phyloP scores from a whole-genome alignment of 495 filamentous ascomycete species.

The Neurospora cerealis region DNA sequence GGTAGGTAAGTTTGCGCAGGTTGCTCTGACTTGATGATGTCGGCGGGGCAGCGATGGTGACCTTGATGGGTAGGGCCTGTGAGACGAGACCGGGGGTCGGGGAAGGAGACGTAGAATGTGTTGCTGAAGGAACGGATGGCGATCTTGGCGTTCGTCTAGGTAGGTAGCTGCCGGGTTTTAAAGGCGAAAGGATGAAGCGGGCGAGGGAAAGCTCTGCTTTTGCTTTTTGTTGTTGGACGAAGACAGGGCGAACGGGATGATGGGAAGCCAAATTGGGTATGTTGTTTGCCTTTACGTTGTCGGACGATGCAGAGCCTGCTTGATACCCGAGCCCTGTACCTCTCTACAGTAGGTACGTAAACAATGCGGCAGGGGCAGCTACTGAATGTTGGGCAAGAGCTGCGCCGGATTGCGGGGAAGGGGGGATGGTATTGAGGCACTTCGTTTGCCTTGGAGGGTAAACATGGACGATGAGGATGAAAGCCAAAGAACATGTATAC shows the following conservation, averaged over 20 bases:
- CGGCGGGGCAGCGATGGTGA: not conserved
- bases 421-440: not conserved
- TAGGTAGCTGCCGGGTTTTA: not conserved
- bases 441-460: not conserved
- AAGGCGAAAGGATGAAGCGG: not conserved
- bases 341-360: not conserved
- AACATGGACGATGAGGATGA: not conserved
- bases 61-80: slow-evolving; percentile 1
- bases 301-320: not conserved
- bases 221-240: not conserved
- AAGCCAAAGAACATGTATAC: not conserved
- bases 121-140: not conserved
- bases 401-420: not conserved
- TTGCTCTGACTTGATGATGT: not conserved
- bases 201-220: not conserved
- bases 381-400: not conserved
- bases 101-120: not conserved
- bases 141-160: not conserved
- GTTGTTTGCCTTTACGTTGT: not conserved
- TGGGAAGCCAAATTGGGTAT: not conserved
- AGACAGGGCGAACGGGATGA: not conserved
- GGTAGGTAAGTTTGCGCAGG: not conserved
- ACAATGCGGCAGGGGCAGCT: not conserved
- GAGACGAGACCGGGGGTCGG: not conserved
- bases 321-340: not conserved